Evolutionary conservation across 352 stramenopile species (phyloP).

Genomic region (Pilasporangium apinafurcum): DNA sequence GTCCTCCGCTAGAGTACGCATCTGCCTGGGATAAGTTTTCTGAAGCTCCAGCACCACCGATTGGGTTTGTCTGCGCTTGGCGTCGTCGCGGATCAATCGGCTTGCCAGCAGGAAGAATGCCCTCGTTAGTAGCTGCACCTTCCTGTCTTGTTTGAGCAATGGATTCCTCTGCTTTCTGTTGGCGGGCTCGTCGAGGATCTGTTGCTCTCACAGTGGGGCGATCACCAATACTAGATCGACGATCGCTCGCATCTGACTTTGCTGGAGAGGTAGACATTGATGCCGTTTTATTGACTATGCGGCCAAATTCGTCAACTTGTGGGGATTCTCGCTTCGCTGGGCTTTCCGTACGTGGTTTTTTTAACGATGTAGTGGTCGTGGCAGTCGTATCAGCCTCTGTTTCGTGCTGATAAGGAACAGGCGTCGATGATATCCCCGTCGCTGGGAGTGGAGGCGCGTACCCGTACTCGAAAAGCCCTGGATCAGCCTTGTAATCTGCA

Average conservation of each 20-base stretch:
- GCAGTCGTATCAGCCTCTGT: slow-evolving; percentile 12
- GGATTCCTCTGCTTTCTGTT: background rate
- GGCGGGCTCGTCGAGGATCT: slow-evolving; percentile 11
- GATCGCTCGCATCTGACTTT: background rate
- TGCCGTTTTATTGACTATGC: slow-evolving; percentile 16
- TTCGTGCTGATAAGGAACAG: slow-evolving; percentile 50
- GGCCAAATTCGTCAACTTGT: slow-evolving; percentile 67
- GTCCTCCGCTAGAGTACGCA: too few species aligned
- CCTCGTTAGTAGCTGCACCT: background rate
- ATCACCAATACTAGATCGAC: background rate
- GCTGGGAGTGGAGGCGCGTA: slow-evolving; percentile 63
- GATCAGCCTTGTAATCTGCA: slow-evolving; percentile 32
- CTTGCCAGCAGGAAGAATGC: slow-evolving; percentile 5
- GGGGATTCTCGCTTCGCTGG: too few species aligned
- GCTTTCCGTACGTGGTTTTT: too few species aligned
- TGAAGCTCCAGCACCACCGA: background rate
- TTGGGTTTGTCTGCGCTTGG: background rate
- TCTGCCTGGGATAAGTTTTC: too few species aligned
- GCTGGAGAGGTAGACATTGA: background rate
- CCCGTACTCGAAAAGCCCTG: slow-evolving; percentile 54
- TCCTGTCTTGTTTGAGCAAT: background rate
- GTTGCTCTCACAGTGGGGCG: slow-evolving; percentile 1
- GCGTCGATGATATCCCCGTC: slow-evolving; percentile 36
- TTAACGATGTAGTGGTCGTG: too few species aligned
- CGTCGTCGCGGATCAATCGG: slow-evolving; percentile 28